Base-by-base conservation (phyloP, 2,329 filamentous ascomycete species). In the Beauveria australis region DNA sequence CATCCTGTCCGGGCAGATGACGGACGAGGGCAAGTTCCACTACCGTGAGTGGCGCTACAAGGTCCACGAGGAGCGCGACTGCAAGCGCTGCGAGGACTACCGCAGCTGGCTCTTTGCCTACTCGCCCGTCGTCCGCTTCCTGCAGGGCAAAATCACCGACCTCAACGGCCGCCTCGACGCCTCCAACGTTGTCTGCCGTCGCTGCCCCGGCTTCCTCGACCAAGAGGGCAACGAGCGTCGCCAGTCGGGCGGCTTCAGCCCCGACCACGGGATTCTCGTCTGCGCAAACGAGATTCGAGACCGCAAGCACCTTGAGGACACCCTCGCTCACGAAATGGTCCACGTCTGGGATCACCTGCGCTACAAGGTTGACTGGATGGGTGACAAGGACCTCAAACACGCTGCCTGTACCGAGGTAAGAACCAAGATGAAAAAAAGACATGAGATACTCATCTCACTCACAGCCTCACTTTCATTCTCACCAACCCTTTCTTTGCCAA, bases 281-380 rank as follows among this genome's bases (percentile, higher is more conserved):
- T 99, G 94, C 75, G 91, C 94, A 56, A 99, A 99, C 75, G 88
- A 94, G 75, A 84, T 97, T 71, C 80, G 88, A 62, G 86, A 91
- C 70, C 79, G 86, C 61, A 86, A 87, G 37, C 91, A 96, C 71
- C 74, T 96, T 67, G 94, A 99, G 77, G 94, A 99, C 73, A 96
- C 92, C 12, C 79, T 99, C 69, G 88, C 92, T 30, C 94, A 99
- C 74, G 94, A 99, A 78, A 95, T 99, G 91, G 89, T 99, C 58
- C 94, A 99, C 73, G 92, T 92, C 1, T 97, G 92, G 80, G 94
- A 99, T 72, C 89, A 96, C 72, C 71, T 97, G 67, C 79, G 93
- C 64, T 99, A 91, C 79, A 94, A 96, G 75, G 86, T 97, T 49
- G 88, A 97, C 70, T 90, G 89, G 78, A 74, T 78, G n/a, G 84